These are phyloP conservation scores for Lasiodiplodia theobromae DNA, from an alignment of 2,329 filamentous ascomycete species.

Conservation along the genomic window DNA sequence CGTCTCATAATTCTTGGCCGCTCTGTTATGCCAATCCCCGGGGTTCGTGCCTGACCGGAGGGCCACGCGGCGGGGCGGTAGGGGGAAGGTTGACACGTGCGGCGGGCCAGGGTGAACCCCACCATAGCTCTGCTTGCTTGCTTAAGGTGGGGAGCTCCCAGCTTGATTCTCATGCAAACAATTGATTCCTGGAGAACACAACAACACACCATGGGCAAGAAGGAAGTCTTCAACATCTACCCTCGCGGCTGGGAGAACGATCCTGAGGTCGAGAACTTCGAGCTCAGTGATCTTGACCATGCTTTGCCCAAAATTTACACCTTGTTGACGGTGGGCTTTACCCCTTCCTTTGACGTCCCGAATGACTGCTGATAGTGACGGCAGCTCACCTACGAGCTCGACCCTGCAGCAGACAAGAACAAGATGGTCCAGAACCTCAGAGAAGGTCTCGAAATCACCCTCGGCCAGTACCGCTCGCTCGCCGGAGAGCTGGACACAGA, in stretches of 20 bases:
- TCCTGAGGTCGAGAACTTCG: background rate
- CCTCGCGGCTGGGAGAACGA: conserved; percentile 11
- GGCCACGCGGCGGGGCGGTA: background rate
- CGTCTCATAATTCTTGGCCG: background rate
- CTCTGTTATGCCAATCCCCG: background rate
- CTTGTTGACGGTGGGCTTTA: background rate
- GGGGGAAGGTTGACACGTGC: background rate
- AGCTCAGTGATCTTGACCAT: conserved; percentile 25
- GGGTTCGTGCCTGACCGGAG: background rate
- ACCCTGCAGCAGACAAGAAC: conserved; percentile 6
- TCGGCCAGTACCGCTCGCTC: conserved; percentile 34
- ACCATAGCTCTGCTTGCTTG: conserved; percentile 3
- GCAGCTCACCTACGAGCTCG: conserved; percentile 36
- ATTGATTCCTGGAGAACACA: background rate
- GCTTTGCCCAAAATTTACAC: conserved; percentile 15
- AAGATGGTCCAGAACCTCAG: conserved; percentile 32
- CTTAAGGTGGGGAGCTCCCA: conserved; percentile 9
- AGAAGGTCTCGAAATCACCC: conserved; percentile 33
- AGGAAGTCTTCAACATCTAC: conserved; percentile 1
- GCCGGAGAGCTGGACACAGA: conserved; percentile 33
- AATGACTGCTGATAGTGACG: background rate
- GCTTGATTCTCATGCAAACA: background rate
- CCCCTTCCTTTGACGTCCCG: background rate
- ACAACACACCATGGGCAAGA: conserved; percentile 2
- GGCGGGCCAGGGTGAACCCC: background rate